phyloP scores from a whole-genome alignment of 2,329 filamentous ascomycete species.

The Fonsecaea erecta region DNA sequence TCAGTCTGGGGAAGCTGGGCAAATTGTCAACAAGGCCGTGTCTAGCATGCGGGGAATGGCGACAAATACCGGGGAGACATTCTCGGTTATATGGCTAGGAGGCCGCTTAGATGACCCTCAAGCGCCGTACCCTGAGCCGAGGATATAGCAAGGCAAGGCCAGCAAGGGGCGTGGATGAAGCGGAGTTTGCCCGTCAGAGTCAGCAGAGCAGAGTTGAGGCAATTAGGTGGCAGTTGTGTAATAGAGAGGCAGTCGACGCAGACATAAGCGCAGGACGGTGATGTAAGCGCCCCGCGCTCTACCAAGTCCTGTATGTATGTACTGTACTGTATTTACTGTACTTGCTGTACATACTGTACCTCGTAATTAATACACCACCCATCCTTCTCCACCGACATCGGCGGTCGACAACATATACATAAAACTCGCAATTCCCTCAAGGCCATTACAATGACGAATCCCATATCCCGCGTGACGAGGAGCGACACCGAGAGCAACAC shows the following conservation, averaged over 20 bases:
- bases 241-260: background rate
- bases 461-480: background rate
- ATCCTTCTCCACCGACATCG: background rate
- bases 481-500: background rate
- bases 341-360: too few relatives aligned
- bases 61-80: conserved; percentile 1
- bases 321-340: too few relatives aligned
- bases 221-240: background rate
- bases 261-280: background rate
- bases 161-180: background rate
- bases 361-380: too few relatives aligned
- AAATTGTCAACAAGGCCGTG: background rate
- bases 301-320: too few relatives aligned
- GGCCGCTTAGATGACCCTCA: background rate
- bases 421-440: background rate
- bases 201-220: too few relatives aligned
- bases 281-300: background rate
- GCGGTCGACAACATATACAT: background rate
- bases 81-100: conserved; percentile 16
- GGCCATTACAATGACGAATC: background rate
- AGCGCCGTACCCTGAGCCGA: background rate
- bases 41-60: background rate
- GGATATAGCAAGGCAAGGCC: conserved; percentile 3
- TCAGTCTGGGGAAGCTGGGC: background rate
- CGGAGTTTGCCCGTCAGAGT: background rate